Evolutionary conservation across 331 rosid genomes (phyloP).

Genomic region (Prunus yedoensis): DNA sequence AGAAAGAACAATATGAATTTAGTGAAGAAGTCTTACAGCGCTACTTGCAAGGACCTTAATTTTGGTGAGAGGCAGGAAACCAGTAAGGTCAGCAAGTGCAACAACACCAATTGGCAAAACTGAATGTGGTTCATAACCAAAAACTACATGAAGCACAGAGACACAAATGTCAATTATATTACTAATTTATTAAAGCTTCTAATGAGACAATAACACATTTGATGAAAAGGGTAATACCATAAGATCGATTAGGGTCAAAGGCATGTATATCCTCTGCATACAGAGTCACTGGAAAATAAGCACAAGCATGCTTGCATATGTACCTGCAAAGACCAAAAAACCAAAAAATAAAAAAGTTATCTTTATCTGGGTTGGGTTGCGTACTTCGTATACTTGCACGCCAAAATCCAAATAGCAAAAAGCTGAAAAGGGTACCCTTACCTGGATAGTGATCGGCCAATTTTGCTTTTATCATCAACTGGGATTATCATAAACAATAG

Average conservation of each 20-base stretch:
- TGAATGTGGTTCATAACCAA: slow-evolving; percentile 95
- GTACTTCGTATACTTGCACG: not conserved
- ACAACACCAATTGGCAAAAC: slow-evolving; percentile 84
- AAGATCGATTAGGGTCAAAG: slow-evolving; percentile 72
- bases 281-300: slow-evolving; percentile 74
- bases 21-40: slow-evolving; percentile 59
- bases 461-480: slow-evolving; percentile 45
- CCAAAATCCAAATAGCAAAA: not conserved
- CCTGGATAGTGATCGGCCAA: slow-evolving; percentile 67
- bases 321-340: slow-evolving; percentile 41
- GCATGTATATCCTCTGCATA: slow-evolving; percentile 75
- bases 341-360: no score
- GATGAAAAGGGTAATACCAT: slow-evolving; percentile 46
- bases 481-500: slow-evolving; percentile 56
- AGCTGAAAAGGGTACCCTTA: slow-evolving; percentile 11
- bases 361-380: not conserved
- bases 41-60: slow-evolving; percentile 88
- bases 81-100: slow-evolving; percentile 68
- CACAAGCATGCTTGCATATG: slow-evolving; percentile 65
- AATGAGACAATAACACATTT: not conserved
- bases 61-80: slow-evolving; percentile 82
- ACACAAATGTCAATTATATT: not conserved
- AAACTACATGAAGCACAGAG: slow-evolving; percentile 51
- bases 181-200: not conserved
- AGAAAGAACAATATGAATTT: not conserved